phyloP scores from a whole-genome alignment of 495 filamentous ascomycete species.

The Tuber borchii region DNA sequence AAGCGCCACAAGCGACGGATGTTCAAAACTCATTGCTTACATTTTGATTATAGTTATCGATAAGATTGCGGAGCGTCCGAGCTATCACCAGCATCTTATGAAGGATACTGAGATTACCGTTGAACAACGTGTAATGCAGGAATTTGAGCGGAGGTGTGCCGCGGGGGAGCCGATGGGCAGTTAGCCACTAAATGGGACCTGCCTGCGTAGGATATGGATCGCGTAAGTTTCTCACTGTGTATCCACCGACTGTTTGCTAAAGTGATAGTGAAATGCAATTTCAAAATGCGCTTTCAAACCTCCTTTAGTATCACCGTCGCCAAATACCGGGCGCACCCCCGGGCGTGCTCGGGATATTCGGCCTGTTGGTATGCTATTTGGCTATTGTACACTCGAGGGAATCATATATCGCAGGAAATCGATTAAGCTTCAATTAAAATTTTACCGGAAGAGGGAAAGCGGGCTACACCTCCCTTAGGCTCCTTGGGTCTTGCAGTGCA shows the following conservation, averaged over 20 bases:
- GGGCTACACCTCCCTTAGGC: too few relatives aligned
- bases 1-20: background rate
- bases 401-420: too few relatives aligned
- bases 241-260: conserved; percentile 7
- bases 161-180: conserved; percentile 28
- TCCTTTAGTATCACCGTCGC: conserved; percentile 24
- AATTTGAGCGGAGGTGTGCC: conserved; percentile 27
- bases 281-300: conserved; percentile 34
- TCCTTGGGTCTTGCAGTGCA: too few relatives aligned
- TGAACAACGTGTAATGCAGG: conserved; percentile 29
- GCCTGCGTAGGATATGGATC: conserved; percentile 34
- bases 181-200: conserved; percentile 39
- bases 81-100: background rate
- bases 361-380: background rate
- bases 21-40: background rate
- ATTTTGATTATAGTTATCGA: conserved; percentile 24
- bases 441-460: too few relatives aligned
- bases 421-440: too few relatives aligned
- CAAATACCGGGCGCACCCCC: conserved; percentile 25
- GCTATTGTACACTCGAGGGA: too few relatives aligned
- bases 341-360: conserved; percentile 28
- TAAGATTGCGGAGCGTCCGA: conserved; percentile 12
- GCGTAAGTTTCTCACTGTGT: conserved; percentile 21
- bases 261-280: conserved; percentile 38
- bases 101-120: conserved; percentile 15